Evolutionary conservation across 805 yeast species (phyloP).

Genomic region (Naumovozyma dairenensis): DNA sequence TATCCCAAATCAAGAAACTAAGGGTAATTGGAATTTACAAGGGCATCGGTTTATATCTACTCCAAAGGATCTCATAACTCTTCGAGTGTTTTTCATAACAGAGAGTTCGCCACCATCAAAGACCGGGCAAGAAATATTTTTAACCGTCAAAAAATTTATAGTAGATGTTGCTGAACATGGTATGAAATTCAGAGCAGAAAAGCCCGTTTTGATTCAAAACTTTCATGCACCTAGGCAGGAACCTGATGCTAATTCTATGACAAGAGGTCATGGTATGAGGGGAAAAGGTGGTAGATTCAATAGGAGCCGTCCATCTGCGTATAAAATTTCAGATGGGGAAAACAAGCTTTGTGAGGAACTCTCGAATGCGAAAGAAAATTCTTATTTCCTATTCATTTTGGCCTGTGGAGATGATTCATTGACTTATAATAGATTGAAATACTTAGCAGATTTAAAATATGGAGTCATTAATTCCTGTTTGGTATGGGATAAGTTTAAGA

Average conservation of each 20-base stretch:
- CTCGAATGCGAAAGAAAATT: slow-evolving; percentile 9
- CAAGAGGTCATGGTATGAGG: slow-evolving; percentile 11
- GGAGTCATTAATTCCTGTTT: slow-evolving; percentile 16
- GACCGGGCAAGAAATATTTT: slow-evolving; percentile 7
- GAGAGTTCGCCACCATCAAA: slow-evolving; percentile 7
- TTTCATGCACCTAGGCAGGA: slow-evolving; percentile 10
- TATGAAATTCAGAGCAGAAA: slow-evolving; percentile 9
- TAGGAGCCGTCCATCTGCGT: slow-evolving; percentile 5
- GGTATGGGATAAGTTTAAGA: slow-evolving; percentile 15
- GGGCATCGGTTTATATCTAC: slow-evolving; percentile 11
- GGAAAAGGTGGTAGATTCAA: slow-evolving; percentile 13
- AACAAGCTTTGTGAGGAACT: slow-evolving; percentile 6
- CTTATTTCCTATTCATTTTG: slow-evolving; percentile 13
- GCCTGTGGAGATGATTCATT: slow-evolving; percentile 5
- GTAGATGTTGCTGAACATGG: slow-evolving; percentile 13
- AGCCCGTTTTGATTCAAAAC: slow-evolving; percentile 11
- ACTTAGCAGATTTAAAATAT: slow-evolving; percentile 13
- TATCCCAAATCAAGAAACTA: slow-evolving; percentile 8
- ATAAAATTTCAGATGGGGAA: slow-evolving; percentile 13
- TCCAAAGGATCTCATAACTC: slow-evolving; percentile 5
- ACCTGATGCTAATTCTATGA: slow-evolving; percentile 5
- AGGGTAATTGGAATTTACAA: slow-evolving; percentile 16
- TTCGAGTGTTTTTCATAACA: slow-evolving; percentile 13
- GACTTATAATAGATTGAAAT: slow-evolving; percentile 16
- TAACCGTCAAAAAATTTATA: slow-evolving; percentile 6